Evolutionary conservation across 306 rosid species (phyloP).

Genomic region (Rosa lucieae): DNA sequence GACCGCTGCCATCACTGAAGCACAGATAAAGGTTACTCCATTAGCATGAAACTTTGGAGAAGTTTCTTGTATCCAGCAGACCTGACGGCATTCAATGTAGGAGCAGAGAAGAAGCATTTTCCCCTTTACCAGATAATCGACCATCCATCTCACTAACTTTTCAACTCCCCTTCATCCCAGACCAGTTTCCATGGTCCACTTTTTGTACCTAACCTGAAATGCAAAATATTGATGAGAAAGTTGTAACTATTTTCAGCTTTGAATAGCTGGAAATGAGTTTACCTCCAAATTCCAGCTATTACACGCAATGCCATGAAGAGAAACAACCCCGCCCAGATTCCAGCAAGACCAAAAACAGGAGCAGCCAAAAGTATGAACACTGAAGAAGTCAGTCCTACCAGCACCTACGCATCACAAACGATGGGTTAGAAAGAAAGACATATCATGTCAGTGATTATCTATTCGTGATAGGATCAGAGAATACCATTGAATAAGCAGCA

Average conservation of each 20-base stretch:
- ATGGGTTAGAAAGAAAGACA: conserved; percentile 15
- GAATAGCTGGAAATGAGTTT: conserved; percentile 17
- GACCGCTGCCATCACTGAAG: background rate
- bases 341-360: conserved; percentile 79
- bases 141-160: conserved; percentile 35
- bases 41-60: conserved; percentile 7
- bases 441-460: conserved; percentile 1
- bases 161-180: conserved; percentile 51
- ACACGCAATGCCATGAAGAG: conserved; percentile 89
- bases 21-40: conserved; percentile 12
- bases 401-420: conserved; percentile 45
- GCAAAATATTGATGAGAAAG: background rate
- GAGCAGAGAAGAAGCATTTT: conserved; percentile 9
- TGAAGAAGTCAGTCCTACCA: conserved; percentile 67
- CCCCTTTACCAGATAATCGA: background rate
- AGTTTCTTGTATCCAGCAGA: conserved; percentile 11
- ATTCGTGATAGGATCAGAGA: conserved; percentile 16
- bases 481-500: conserved; percentile 94
- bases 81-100: conserved; percentile 10
- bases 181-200: conserved; percentile 78
- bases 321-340: conserved; percentile 88
- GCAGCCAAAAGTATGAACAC: conserved; percentile 60
- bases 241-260: background rate
- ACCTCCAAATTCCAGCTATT: conserved; percentile 86
- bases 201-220: conserved; percentile 66